These are phyloP conservation scores for Fusarium sp. DNA, from an alignment of 2,329 filamentous ascomycete species.

Conservation along the genomic window DNA sequence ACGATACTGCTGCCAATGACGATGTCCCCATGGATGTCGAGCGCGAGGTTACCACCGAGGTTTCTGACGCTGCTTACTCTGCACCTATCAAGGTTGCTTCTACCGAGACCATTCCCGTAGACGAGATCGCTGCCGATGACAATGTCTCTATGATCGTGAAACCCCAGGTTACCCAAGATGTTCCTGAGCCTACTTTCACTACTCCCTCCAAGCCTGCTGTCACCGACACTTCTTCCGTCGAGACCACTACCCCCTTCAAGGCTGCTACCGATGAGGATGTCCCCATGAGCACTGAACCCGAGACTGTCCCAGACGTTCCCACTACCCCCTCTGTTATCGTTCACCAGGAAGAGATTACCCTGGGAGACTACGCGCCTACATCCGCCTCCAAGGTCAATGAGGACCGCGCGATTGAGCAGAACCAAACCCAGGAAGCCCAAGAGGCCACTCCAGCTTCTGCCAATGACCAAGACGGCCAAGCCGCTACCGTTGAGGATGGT, in stretches of 20 bases:
- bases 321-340: too few relatives aligned
- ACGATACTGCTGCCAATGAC: neutral
- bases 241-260: neutral
- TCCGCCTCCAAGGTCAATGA: neutral
- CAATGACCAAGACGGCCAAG: neutral
- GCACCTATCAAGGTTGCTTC: neutral
- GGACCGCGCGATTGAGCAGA: neutral
- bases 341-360: neutral
- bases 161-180: neutral
- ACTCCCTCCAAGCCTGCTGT: neutral
- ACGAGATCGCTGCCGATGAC: neutral
- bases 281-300: neutral
- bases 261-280: neutral
- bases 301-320: too few relatives aligned
- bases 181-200: too few relatives aligned
- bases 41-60: neutral
- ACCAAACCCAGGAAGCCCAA: neutral
- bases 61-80: neutral
- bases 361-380: too few relatives aligned
- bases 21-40: neutral
- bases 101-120: neutral
- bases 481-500: slow-evolving; percentile 30
- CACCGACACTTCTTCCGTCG: neutral
- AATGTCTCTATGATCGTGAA: neutral
- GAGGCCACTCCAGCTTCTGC: neutral